Base-by-base conservation (phyloP, 2,329 filamentous ascomycete species). In the Aspergillus sojae region DNA sequence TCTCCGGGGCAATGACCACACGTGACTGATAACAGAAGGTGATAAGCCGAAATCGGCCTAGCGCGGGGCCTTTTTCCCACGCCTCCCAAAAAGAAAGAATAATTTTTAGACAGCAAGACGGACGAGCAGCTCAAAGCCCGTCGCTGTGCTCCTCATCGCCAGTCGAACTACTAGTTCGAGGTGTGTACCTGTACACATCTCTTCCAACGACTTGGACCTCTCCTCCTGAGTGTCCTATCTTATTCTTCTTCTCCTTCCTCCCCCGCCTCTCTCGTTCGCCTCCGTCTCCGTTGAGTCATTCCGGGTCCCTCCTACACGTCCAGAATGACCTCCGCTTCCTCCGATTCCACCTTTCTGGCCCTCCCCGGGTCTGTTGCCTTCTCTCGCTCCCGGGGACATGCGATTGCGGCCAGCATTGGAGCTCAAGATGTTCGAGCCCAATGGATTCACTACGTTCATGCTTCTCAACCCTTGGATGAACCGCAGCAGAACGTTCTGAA, bases 361-460 rank as follows among this genome's bases (percentile, higher is more conserved):
- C 74, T 80, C 55, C 74, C 76, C 7, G 79, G 79, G 65, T 75
- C 79, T 21, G 76, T 80, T 67, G 80, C 81, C 59, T 82, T 80
- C 62, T 82, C 81, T 26, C 77, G 75, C 45, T 83, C 82, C 63
- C 79, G 81, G 58, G 77, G 79, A 34, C 76, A 77, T 64, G 77
- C 75, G 48, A 74, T 83, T 65, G 79, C 80, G 58, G 69, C 74
- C 21, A 78, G 76, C 60, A 75, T 83, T 62, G 78, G 78, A 43
- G 79, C 78, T 6, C 69, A 75, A 54, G 78, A 81, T 64, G 77
- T 83, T 48, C 76, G 79, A 52, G 80, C 80, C 50, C 79, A 82
- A 68, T 83, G 79, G 74, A 70, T 83, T 63, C 91, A 92, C 81
- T 92, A 91, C 72, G 83, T 91, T 62, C 84, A 89, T 73, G 81